Evolutionary conservation across 2,329 filamentous ascomycete genomes (phyloP), one percentile per base, ranked within the genome.

Genomic region (Bretziella fagacearum): DNA sequence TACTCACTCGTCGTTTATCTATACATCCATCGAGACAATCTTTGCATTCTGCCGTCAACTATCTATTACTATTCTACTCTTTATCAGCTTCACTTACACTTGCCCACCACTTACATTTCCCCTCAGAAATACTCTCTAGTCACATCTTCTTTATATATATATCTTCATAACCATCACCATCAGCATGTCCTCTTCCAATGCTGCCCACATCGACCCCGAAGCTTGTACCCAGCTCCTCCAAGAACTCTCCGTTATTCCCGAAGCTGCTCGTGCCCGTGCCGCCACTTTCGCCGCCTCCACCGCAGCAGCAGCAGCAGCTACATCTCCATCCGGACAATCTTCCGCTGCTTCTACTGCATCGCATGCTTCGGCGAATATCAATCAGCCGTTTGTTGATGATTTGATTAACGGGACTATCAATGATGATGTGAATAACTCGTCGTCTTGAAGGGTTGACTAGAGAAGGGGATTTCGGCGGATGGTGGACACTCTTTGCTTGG

Each of bases 221-320:
- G 43, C 32, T 26, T 50, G 48, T 15, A 44, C 47, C 39, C 44
- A 50, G 32, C 44, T 50, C 17, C 48, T 50, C 8, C 40, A 50
- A 33, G 48, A 50, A 29, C 44, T 50, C 33, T 50, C 44, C 18
- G 45, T 41, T 13, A 35, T 47, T 22, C 15, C 48, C 6, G 48
- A 50, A n/a, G 45, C 23, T 18, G 45, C 47, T 15, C 44, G 45
- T 15, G 22, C 32, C 18, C 39, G 44, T 32, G 26, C 39, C 26
- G 40, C 44, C 8, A 36, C 44, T 22, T 44, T 40, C 11, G 35
- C 35, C 13, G 37, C 42, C 33, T 37, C 47, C 4, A 23, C 43
- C 23, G 36, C 37, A 4, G 36, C 43, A 10, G 39, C 18, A 2
- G 37, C 35, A 8, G 29, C 40, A 7, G 23, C 39, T 23, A 29